Evolutionary conservation across 2,329 filamentous ascomycete species (phyloP).

Genomic region (Fusarium palustre): DNA sequence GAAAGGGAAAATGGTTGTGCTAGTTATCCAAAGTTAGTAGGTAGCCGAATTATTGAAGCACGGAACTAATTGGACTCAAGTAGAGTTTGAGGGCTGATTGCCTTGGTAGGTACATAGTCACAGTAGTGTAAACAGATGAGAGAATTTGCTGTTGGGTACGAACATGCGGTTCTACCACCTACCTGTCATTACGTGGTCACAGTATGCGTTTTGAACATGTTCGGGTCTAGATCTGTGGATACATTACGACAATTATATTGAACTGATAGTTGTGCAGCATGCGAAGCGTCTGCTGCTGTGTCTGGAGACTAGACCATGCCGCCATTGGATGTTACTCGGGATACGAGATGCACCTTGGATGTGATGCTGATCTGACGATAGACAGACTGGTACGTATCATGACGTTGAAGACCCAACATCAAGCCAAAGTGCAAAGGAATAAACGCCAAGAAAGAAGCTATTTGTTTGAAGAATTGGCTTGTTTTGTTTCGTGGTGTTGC

Average conservation of each 20-base stretch:
- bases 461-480: conserved; percentile 7
- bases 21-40: background rate
- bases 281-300: background rate
- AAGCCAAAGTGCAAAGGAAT: background rate
- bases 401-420: background rate
- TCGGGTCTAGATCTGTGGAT: background rate
- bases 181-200: background rate
- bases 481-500: conserved; percentile 22
- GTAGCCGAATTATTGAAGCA: background rate
- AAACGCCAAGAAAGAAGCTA: background rate
- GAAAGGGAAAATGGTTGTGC: background rate
- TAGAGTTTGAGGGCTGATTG: background rate
- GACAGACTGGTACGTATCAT: background rate
- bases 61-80: background rate
- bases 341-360: conserved; percentile 20
- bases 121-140: background rate
- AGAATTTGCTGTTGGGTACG: background rate
- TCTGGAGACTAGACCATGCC: background rate
- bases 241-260: background rate
- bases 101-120: too few species aligned
- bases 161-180: background rate
- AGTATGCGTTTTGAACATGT: background rate
- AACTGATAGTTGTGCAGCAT: background rate
- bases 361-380: conserved; percentile 16
- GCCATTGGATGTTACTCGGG: conserved; percentile 13